phyloP scores from a whole-genome alignment of 192 early-diverging fungal species.

The Ambispora gerdemannii region DNA sequence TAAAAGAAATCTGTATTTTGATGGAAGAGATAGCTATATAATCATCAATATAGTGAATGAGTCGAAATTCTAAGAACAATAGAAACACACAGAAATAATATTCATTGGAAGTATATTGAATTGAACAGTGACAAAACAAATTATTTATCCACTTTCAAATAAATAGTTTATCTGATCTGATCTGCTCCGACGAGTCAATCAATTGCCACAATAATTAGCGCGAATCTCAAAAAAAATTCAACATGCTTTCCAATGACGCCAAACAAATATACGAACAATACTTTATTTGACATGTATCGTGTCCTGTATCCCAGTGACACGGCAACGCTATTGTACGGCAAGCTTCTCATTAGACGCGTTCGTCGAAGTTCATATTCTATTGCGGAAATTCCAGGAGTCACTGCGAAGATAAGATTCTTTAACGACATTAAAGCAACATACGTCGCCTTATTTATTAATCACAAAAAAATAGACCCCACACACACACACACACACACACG shows the following conservation, averaged over 20 bases:
- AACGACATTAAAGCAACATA: too few species aligned
- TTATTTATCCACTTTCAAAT: too few species aligned
- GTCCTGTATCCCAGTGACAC: slow-evolving; percentile 72
- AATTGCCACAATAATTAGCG: too few species aligned
- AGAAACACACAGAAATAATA: too few species aligned
- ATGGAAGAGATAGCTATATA: slow-evolving; percentile 77
- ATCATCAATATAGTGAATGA: not conserved
- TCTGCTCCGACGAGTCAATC: slow-evolving; percentile 7
- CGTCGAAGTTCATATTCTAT: slow-evolving; percentile 80
- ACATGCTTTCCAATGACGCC: not conserved
- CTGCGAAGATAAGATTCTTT: too few species aligned
- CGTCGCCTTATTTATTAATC: too few species aligned
- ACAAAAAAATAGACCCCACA: too few species aligned
- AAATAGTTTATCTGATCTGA: too few species aligned
- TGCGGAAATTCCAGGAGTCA: slow-evolving; percentile 73
- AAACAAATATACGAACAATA: slow-evolving; percentile 59
- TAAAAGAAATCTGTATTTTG: slow-evolving; percentile 92
- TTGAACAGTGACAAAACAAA: too few species aligned
- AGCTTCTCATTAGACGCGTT: slow-evolving; percentile 52
- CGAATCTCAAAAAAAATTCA: not conserved
- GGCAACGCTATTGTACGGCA: slow-evolving; percentile 65
- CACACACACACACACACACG: too few species aligned
- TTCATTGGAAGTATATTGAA: too few species aligned
- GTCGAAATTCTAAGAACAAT: not conserved
- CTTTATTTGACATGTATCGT: slow-evolving; percentile 83